phyloP scores from a whole-genome alignment of 2,329 filamentous ascomycete species.

The Fusarium sp. region DNA sequence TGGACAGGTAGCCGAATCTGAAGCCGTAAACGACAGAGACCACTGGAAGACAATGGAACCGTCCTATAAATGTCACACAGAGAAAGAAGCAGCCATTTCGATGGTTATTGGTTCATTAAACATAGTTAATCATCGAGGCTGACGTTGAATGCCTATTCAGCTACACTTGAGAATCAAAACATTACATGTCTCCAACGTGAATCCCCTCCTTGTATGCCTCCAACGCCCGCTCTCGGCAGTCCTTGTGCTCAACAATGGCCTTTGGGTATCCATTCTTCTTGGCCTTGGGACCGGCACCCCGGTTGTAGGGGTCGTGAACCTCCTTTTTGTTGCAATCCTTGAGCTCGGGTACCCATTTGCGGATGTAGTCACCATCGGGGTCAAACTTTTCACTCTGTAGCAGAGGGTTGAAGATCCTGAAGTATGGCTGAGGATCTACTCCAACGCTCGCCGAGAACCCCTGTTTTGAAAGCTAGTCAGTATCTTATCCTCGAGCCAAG shows the following conservation, averaged over 20 bases:
- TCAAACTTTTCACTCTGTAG: conserved; percentile 91
- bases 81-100: not conserved
- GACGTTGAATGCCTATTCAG: not conserved
- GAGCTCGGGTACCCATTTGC: conserved; percentile 85
- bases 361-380: conserved; percentile 80
- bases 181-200: conserved; percentile 43
- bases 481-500: not conserved
- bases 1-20: not conserved
- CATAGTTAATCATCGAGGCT: not conserved
- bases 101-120: not conserved
- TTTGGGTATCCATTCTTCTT: conserved; percentile 78
- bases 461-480: not conserved
- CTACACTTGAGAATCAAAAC: not conserved
- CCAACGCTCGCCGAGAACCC: conserved; percentile 72
- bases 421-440: conserved; percentile 90
- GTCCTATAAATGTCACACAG: not conserved
- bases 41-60: not conserved
- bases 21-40: not conserved
- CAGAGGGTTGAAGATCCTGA: conserved; percentile 88
- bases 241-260: conserved; percentile 80
- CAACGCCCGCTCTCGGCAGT: conserved; percentile 74
- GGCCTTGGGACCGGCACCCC: conserved; percentile 69
- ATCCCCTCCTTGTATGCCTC: conserved; percentile 73
- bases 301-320: conserved; percentile 83
- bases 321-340: conserved; percentile 71